A percentile compares a stretch with the other conserved stretches of the same genome.
Evolutionary conservation across 495 filamentous ascomycete genomes (phyloP).

Genomic region (Saxispiralis lemnorum): DNA sequence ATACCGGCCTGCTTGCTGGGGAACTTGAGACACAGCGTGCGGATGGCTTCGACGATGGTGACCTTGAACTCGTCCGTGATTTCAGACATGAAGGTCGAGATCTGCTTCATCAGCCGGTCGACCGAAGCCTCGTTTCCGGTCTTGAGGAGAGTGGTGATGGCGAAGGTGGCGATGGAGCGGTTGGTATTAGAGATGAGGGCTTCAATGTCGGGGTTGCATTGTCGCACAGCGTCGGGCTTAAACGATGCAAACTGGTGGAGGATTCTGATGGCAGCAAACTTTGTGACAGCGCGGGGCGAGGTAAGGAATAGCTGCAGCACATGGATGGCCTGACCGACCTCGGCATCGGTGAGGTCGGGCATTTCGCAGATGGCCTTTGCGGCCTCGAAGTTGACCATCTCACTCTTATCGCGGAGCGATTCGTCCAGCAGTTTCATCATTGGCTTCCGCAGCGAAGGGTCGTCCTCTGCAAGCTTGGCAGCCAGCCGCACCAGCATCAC

Average conservation of each 20-base stretch:
- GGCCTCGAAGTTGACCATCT: slow-evolving; percentile 99
- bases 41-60: slow-evolving; percentile 94
- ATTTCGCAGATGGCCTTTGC: slow-evolving; percentile 94
- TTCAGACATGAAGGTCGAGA: slow-evolving; percentile 86
- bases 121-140: slow-evolving; percentile 95
- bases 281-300: slow-evolving; percentile 89
- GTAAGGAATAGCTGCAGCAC: slow-evolving; percentile 91
- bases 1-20: slow-evolving; percentile 95
- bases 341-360: slow-evolving; percentile 77
- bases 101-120: slow-evolving; percentile 96
- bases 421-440: slow-evolving; percentile 93
- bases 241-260: slow-evolving; percentile 89
- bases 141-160: slow-evolving; percentile 93
- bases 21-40: slow-evolving; percentile 92
- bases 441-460: slow-evolving; percentile 60
- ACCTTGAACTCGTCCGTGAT: slow-evolving; percentile 99
- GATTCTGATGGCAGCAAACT: slow-evolving; percentile 94
- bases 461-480: slow-evolving; percentile 88
- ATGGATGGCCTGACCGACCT: slow-evolving; percentile 84
- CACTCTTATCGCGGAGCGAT: slow-evolving; percentile 94
- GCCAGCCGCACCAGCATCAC: slow-evolving; percentile 85
- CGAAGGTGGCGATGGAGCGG: slow-evolving; percentile 92
- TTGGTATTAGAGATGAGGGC: slow-evolving; percentile 89
- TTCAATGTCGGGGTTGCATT: slow-evolving; percentile 95
- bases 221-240: slow-evolving; percentile 78